Percentiles rank a stretch among this genome's conserved stretches.
Evolutionary conservation across 2,329 filamentous ascomycete species (phyloP).

Genomic region (Neospermospora avenae): DNA sequence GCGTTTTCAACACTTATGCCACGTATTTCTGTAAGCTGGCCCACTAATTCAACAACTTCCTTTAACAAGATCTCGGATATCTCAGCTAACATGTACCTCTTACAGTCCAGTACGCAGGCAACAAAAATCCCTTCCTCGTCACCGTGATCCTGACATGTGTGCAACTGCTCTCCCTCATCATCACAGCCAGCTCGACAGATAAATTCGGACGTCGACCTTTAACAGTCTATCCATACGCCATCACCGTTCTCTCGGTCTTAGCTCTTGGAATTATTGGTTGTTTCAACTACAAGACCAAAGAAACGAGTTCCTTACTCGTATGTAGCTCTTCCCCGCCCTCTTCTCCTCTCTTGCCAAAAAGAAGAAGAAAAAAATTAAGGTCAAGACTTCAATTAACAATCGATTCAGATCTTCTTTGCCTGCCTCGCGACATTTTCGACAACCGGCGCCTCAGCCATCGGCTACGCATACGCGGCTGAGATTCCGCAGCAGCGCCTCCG

Average conservation of each 20-base stretch:
- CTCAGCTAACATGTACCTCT: not conserved
- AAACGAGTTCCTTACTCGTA: constrained; percentile 39
- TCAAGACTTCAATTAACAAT: not conserved
- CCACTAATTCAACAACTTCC: not conserved
- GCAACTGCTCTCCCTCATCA: constrained; percentile 42
- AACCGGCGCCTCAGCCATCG: constrained; percentile 42
- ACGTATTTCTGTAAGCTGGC: constrained; percentile 15
- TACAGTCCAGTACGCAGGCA: constrained; percentile 41
- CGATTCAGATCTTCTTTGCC: constrained; percentile 40
- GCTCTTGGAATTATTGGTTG: constrained; percentile 41
- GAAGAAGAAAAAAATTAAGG: too few species aligned
- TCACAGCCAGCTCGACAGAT: constrained; percentile 37
- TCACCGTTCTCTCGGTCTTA: constrained; percentile 38
- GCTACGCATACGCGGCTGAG: constrained; percentile 43
- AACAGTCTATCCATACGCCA: constrained; percentile 40
- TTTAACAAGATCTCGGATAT: too few species aligned
- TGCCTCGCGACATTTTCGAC: constrained; percentile 42
- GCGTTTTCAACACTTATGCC: constrained; percentile 23
- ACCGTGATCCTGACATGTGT: constrained; percentile 42
- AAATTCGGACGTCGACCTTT: constrained; percentile 38
- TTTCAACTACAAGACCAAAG: constrained; percentile 38
- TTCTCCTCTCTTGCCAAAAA: too few species aligned
- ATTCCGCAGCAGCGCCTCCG: constrained; percentile 41
- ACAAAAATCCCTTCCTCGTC: constrained; percentile 41
- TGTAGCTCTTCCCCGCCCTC: not conserved